Evolutionary conservation across 2,329 filamentous ascomycete species (phyloP).

Genomic region (Graphiopsis chlorocephala): DNA sequence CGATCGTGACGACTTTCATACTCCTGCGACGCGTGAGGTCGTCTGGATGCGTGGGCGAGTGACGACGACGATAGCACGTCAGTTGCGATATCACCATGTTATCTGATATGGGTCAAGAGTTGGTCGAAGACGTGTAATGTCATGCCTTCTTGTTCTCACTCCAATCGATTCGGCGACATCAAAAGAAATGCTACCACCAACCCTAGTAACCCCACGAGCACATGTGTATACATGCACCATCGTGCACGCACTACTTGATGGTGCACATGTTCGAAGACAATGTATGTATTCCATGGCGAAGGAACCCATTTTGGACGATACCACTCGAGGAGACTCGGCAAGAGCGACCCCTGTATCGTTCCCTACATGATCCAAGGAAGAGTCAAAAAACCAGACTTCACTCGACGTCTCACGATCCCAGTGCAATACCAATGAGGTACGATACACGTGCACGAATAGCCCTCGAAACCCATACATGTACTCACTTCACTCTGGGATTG

Average conservation of each 20-base stretch:
- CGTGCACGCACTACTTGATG: no score
- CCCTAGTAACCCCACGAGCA: neutral
- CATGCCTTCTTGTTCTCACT: neutral
- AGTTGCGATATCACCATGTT: neutral
- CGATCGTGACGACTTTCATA: neutral
- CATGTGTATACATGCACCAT: neutral
- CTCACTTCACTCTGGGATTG: no score
- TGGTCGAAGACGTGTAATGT: neutral
- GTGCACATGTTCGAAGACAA: neutral
- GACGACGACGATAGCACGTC: neutral
- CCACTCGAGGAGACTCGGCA: neutral
- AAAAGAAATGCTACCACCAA: neutral
- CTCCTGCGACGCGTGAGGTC: neutral
- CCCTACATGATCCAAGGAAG: no score
- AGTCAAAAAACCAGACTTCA: no score
- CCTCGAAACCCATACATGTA: no score
- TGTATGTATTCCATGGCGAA: neutral
- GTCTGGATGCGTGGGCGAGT: neutral
- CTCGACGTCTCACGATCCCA: no score
- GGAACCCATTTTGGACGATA: accelerated
- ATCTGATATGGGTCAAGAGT: neutral
- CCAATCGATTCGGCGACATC: neutral
- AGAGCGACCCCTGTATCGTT: no score
- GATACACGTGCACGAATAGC: no score
- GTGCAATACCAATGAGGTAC: no score